Evolutionary conservation across 2,329 filamentous ascomycete species (phyloP), one percentile per base, ranked within the genome.

Genomic region (Colletotrichum lindemuthianum): DNA sequence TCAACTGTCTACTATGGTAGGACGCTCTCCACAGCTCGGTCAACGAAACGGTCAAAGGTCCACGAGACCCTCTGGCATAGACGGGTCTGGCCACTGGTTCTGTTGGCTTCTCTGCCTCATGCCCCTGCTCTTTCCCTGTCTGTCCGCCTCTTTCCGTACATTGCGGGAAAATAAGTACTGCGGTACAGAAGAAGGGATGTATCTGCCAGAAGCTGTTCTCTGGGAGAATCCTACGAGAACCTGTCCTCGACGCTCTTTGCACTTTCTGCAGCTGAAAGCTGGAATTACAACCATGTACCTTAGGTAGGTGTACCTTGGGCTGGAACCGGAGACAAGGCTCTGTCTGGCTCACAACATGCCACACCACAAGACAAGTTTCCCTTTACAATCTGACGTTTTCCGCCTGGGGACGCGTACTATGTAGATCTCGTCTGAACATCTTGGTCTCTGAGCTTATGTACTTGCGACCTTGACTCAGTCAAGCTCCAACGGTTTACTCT

Each of bases 301-400:
- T 4, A 24, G 24, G 24, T 24, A 24, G 24, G 37, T 6, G 13
- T 40, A 13, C 9, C 9, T 13, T 10, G 37, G 37, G 37, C 37
- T 10, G 37, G 37, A 9, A 40, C 37, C 13, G 37, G 9, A n/a
- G n/a, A n/a, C n/a, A n/a, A n/a, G 37, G 37, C 9, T 5, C 4
- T 11, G 37, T 5, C 4, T 11, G 37, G 53, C 37, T 54, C 34
- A 13, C 16, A 13, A 33, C 49, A 50, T 34, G n/a, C 39, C 49
- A 40, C 57, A 60, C 57, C 57, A 64, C 60, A 60, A 56, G 57
- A 65, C 57, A 55, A 45, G 39, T 51, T 65, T 50, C 61, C 57
- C 50, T 15, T 49, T 24, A 7, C 40, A 33, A 45, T 12, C 34
- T 47, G 32, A n/a, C 45, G 16, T 36, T 37, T 12, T 7, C 43